Conservation (phyloP, 1,284 basidiomycete genomes). For the Pseudozyma tsukubaensis region DNA sequence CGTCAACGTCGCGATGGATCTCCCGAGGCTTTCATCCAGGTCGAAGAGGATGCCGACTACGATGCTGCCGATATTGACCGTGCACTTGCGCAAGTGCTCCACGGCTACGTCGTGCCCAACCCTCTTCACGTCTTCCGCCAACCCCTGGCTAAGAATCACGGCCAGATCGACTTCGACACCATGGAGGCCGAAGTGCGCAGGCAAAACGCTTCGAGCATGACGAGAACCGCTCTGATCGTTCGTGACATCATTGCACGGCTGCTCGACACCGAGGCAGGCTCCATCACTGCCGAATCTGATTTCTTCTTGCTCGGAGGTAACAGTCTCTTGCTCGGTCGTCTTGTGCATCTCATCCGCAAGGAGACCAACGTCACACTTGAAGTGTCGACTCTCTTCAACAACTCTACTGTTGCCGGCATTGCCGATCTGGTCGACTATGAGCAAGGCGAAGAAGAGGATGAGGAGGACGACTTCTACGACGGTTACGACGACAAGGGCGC, state of each 20-base stretch:
- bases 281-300: conserved; percentile 68
- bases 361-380: conserved; percentile 67
- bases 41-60: conserved; percentile 68
- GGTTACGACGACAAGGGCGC: conserved; percentile 66
- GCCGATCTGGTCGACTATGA: conserved; percentile 65
- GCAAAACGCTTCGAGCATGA: conserved; percentile 67
- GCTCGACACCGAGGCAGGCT: conserved; percentile 67
- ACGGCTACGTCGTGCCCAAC: conserved; percentile 68
- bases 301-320: conserved; percentile 69
- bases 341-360: conserved; percentile 67
- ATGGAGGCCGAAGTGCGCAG: conserved; percentile 68
- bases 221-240: conserved; percentile 64
- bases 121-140: conserved; percentile 69
- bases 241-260: conserved; percentile 67
- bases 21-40: conserved; percentile 68
- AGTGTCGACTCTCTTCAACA: conserved; percentile 67
- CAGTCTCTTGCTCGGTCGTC: conserved; percentile 66
- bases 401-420: conserved; percentile 67
- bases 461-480: conserved; percentile 60
- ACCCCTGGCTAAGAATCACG: conserved; percentile 65
- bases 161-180: conserved; percentile 66
- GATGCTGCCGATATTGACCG: conserved; percentile 68
- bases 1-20: conserved; percentile 66
- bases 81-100: conserved; percentile 66
- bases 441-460: conserved; percentile 56